Evolutionary conservation across 1,139 yeast species (phyloP), one percentile per base, ranked within the genome.

Genomic region (Hyphopichia khmerensis): DNA sequence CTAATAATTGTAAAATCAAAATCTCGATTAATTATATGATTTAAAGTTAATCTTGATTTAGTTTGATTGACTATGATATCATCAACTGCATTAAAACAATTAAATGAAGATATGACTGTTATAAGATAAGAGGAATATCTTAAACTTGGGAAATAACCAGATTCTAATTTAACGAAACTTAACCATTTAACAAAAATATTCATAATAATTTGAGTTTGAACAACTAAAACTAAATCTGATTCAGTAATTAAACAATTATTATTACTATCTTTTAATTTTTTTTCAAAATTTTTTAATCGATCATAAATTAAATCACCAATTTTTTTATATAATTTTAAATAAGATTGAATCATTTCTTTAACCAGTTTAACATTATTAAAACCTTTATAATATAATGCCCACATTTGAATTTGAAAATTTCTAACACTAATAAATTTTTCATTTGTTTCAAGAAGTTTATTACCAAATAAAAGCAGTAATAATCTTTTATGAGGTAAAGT

Each of bases 61-160:
- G 43, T 17, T 18, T 43, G 40, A 11, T 35, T 40, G 18, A 33
- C 26, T 10, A 56, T 43, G 3, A 49, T 33, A 10, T 53, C 50
- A 43, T 64, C 64, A 34, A 64, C 39, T 18, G 49, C 39, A 33
- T 46, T 43, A 41, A 60, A 64, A 40, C 59, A 65, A 43, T 66
- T 66, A 45, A 64, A 62, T 31, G 57, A 35, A 33, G 58, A 51
- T 33, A 59, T 34, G 51, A 67, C 54, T 2, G 62, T 43, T 2
- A 13, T 32, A 3, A 32, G 3, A 32, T 32, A 32, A n/a, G 64
- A 53, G 2, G 63, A 46, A 45, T 55, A 65, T 33, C 72, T 48
- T 39, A 68, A 54, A 11, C 67, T 52, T 0, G 74, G 70, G 44
- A 65, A 69, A 49, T 69, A 63, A 8, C 55, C 55, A 1, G 53